A percentile compares a stretch with the other conserved stretches of the same genome.
Conservation (phyloP, 352 stramenopile genomes). For the Phytophthora hybrid region DNA sequence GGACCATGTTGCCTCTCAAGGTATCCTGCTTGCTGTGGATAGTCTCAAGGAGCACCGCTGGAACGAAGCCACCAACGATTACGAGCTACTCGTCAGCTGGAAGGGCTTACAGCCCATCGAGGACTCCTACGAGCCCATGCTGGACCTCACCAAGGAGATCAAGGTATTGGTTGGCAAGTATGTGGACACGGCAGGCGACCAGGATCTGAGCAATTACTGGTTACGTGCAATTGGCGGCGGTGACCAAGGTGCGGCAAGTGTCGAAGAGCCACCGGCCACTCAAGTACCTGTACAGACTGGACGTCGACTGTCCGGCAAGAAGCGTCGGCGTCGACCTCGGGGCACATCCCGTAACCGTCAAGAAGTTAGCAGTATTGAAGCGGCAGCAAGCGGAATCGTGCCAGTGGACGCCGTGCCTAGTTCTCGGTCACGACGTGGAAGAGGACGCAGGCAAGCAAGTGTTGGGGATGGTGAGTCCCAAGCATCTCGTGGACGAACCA, state of each 20-base stretch:
- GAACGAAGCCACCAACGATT: background rate
- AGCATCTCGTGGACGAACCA: background rate
- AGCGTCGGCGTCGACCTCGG: background rate
- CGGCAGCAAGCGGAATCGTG: background rate
- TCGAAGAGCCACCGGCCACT: background rate
- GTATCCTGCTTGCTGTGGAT: slow-evolving; percentile 1
- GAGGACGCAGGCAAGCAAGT: background rate
- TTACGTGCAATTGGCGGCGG: background rate
- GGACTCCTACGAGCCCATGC: background rate
- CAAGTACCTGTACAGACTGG: background rate
- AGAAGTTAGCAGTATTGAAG: background rate
- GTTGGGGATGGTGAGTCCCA: background rate
- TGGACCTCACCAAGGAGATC: background rate
- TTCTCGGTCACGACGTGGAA: background rate
- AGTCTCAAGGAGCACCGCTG: slow-evolving; percentile 1
- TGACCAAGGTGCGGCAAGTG: background rate
- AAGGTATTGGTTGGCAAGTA: background rate
- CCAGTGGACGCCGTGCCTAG: background rate
- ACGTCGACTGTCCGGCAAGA: background rate
- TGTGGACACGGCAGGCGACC: background rate
- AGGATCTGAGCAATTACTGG: background rate
- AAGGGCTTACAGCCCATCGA: background rate
- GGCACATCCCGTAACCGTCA: background rate
- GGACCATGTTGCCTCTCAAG: slow-evolving; percentile 9
- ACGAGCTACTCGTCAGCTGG: background rate